Evolutionary conservation across 139 green algal genomes (phyloP).

Genomic region (Chlorella sorokiniana): DNA sequence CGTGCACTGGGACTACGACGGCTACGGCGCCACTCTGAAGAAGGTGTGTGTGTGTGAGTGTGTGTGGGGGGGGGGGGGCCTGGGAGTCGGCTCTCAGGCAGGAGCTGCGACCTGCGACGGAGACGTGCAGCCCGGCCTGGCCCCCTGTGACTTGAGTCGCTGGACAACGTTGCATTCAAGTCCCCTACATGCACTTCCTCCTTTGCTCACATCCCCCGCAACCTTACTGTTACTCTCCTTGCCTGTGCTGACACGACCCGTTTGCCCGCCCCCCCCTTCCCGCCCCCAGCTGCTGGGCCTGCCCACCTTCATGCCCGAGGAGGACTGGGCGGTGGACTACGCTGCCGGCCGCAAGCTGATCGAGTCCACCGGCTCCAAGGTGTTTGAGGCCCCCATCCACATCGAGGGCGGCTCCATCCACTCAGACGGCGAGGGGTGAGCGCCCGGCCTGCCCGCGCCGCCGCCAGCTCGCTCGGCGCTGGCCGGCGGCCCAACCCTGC

Average conservation of each 20-base stretch:
- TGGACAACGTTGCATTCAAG: too few species aligned
- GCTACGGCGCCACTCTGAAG: constrained; percentile 52
- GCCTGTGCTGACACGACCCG: background rate
- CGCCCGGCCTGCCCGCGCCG: background rate
- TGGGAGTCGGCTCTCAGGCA: too few species aligned
- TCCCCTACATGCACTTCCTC: too few species aligned
- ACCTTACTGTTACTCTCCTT: background rate
- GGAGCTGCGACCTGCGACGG: too few species aligned
- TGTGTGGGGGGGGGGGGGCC: too few species aligned
- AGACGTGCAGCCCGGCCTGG: too few species aligned
- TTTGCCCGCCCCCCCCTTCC: background rate
- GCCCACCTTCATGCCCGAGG: constrained; percentile 55
- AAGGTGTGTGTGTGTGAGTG: constrained; percentile 1
- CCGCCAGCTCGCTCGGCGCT: too few species aligned
- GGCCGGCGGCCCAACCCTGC: too few species aligned
- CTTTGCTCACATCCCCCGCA: too few species aligned
- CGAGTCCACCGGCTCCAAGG: constrained; percentile 39
- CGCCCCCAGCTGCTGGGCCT: constrained; percentile 24
- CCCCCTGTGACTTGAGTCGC: too few species aligned
- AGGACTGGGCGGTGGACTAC: constrained; percentile 63
- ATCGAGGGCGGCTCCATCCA: constrained; percentile 74
- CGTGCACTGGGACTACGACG: constrained; percentile 71
- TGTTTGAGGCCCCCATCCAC: constrained; percentile 59
- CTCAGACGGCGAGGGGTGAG: constrained; percentile 61
- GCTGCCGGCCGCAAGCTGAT: constrained; percentile 51